These are phyloP conservation scores for Aristolochia californica DNA, from an alignment of 164 flowering plant species.

Conservation along the genomic window DNA sequence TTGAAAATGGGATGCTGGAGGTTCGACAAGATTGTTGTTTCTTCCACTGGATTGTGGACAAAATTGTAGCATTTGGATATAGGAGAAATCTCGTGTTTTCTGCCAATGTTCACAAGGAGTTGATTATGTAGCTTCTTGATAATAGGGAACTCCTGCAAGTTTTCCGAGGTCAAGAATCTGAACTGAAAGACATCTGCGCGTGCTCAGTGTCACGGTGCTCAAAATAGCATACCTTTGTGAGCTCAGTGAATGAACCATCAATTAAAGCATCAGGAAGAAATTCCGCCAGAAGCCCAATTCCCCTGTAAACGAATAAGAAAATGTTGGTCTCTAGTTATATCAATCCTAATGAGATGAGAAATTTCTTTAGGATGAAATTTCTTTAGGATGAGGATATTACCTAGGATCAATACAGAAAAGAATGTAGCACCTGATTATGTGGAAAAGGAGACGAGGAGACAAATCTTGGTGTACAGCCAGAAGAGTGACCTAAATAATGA, in stretches of 20 bases:
- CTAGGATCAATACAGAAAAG: slow-evolving; percentile 26
- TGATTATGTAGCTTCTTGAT: slow-evolving; percentile 21
- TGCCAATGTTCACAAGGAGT: slow-evolving; percentile 18
- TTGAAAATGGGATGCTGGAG: too few species aligned
- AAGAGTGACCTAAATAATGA: slow-evolving; percentile 11
- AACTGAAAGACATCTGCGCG: background rate
- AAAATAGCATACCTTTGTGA: slow-evolving; percentile 16
- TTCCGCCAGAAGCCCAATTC: slow-evolving; percentile 12
- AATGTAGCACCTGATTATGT: slow-evolving; percentile 33
- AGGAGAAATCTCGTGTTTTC: slow-evolving; percentile 2
- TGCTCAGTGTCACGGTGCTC: background rate
- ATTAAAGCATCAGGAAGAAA: slow-evolving; percentile 19
- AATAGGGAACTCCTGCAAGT: slow-evolving; percentile 28
- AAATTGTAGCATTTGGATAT: too few species aligned
- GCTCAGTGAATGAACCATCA: slow-evolving; percentile 18
- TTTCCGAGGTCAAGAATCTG: background rate
- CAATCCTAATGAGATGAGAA: background rate
- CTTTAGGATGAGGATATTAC: slow-evolving; percentile 8
- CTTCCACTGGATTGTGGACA: too few species aligned
- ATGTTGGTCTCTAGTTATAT: background rate
- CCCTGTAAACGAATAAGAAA: slow-evolving; percentile 17
- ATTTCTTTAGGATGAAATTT: background rate
- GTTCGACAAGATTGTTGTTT: too few species aligned
- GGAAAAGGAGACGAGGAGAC: slow-evolving; percentile 37
- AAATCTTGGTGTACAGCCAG: slow-evolving; percentile 19